Evolutionary conservation across 2,329 filamentous ascomycete genomes (phyloP), one percentile per base, ranked within the genome.

Genomic region (Pseudogymnoascus sp.): DNA sequence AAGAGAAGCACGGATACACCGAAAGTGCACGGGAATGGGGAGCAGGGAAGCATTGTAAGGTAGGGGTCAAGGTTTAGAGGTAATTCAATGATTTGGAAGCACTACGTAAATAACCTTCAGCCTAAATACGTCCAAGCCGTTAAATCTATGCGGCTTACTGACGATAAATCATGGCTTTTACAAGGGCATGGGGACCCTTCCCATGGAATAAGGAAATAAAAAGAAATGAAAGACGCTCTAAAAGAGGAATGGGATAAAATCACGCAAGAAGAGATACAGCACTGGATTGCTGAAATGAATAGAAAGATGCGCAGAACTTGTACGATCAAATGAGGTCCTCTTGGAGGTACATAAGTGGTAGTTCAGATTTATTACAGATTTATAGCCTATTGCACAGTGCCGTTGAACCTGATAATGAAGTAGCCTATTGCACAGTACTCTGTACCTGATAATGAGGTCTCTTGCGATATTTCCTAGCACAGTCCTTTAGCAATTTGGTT

Each of bases 191-290:
- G 35, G 35, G 35, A 36, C 13, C 35, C 44, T 15, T 60, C 10
- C 59, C 39, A 66, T 60, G 39, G 62, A 7, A 65, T 64, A 15
- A n/a, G 36, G n/a, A 65, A 65, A 57, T 10, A 26, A 58, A 54
- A 65, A 21, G 65, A 64, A 11, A 60, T 64, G 9, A 63, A 61
- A 57, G 21, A 33, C 9, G 26, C 31, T 26, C 31, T 64, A 26
- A 36, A 64, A 59, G 59, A 65, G 36, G 35, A 65, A 64, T 65
- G 15, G 39, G n/a, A 44, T 21, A 65, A 64, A 33, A 60, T 65
- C 58, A 64, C 24, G 5, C 59, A 62, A 21, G 7, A 61, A 33
- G 37, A 63, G 29, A 59, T 64, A 33, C 47, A 39, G 15, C 17
- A 58, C 24, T 60, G 60, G 9, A 63, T 63, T 44, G 11, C 36